phyloP scores from a whole-genome alignment of 1,284 basidiomycete species.

The Pseudozyma tsukubaensis region DNA sequence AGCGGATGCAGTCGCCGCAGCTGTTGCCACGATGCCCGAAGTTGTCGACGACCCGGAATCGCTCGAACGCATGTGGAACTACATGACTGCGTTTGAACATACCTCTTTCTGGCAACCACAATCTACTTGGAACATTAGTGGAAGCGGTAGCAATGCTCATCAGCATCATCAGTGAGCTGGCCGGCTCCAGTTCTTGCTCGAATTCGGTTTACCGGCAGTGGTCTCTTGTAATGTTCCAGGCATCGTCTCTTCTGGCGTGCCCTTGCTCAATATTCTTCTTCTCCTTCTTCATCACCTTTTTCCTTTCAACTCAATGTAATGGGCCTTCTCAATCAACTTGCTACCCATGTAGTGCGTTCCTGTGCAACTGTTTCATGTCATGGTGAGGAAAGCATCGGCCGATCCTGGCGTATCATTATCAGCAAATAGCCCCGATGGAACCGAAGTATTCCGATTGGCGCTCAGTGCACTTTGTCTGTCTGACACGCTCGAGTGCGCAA shows the following conservation, averaged over 20 bases:
- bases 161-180: constrained; percentile 8
- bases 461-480: too few species aligned
- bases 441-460: too few species aligned
- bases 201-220: not conserved
- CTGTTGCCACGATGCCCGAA: constrained; percentile 23
- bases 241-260: not conserved
- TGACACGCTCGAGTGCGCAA: too few species aligned
- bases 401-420: too few species aligned
- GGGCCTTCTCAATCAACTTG: constrained; percentile 1
- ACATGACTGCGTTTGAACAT: constrained; percentile 48
- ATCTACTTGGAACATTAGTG: constrained; percentile 38
- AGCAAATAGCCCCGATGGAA: too few species aligned
- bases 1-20: constrained; percentile 10
- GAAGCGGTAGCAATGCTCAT: not conserved
- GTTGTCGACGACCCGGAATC: constrained; percentile 42
- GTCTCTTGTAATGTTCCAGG: too few species aligned
- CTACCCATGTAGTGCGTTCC: too few species aligned
- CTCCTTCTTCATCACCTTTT: not conserved
- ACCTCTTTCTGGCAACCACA: constrained; percentile 53
- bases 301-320: constrained; percentile 7
- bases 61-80: constrained; percentile 53
- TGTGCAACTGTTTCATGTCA: too few species aligned
- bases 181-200: not conserved
- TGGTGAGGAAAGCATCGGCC: too few species aligned
- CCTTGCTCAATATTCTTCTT: constrained; percentile 1